Conservation (phyloP, 768 basidiomycete species). For the Lentinula detonsa region DNA sequence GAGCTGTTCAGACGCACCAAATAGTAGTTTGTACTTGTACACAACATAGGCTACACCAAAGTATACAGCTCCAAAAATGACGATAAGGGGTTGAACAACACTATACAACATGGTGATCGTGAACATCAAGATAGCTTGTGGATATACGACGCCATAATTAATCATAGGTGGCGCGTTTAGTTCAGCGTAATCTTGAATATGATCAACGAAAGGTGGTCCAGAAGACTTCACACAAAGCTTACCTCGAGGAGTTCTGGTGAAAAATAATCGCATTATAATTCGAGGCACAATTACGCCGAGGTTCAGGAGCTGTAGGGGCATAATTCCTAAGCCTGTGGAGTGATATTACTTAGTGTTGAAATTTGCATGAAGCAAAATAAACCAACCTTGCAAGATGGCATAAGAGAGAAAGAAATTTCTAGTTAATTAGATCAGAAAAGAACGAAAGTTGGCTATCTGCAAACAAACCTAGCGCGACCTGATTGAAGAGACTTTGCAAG, state of each 20-base stretch:
- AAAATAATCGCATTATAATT: constrained; percentile 64
- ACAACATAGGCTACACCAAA: constrained; percentile 95
- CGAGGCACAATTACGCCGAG: constrained; percentile 84
- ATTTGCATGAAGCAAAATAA: background rate
- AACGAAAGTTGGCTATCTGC: background rate
- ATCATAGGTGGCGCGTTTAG: constrained; percentile 97
- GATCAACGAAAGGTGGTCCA: background rate
- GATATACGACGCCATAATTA: constrained; percentile 96
- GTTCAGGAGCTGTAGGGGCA: constrained; percentile 94
- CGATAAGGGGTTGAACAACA: constrained; percentile 91
- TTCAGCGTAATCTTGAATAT: constrained; percentile 78
- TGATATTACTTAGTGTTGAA: background rate
- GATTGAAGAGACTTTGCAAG: constrained; percentile 78
- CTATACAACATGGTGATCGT: constrained; percentile 94
- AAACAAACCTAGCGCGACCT: constrained; percentile 58
- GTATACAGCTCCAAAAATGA: constrained; percentile 93
- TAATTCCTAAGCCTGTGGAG: constrained; percentile 73
- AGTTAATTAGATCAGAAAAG: constrained; percentile 7
- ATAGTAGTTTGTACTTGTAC: constrained; percentile 96
- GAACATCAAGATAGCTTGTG: constrained; percentile 94
- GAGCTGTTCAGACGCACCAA: constrained; percentile 50
- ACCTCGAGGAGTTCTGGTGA: constrained; percentile 91
- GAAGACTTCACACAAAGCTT: constrained; percentile 9
- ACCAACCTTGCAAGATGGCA: constrained; percentile 73
- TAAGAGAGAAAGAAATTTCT: constrained; percentile 84